phyloP scores from a whole-genome alignment of 768 basidiomycete species.

The Cystofilobasidium macerans region DNA sequence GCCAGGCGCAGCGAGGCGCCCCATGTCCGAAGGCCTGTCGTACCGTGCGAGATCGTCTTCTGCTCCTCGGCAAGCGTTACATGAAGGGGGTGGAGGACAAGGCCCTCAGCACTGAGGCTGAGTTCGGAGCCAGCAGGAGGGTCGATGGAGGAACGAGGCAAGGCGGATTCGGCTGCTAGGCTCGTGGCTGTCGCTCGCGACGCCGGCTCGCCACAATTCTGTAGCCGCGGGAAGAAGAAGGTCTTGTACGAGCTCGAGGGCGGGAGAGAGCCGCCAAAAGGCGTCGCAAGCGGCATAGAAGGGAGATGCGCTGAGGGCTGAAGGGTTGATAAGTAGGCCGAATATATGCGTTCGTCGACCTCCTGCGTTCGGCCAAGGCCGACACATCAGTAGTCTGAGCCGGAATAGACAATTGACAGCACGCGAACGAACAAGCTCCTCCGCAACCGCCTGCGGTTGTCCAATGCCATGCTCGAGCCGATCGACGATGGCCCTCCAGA shows the following conservation, averaged over 20 bases:
- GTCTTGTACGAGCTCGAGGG: constrained; percentile 24
- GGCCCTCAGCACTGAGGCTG: neutral
- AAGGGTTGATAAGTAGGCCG: constrained; percentile 5
- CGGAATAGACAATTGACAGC: no score
- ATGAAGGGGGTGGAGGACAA: neutral
- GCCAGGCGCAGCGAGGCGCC: constrained; percentile 20
- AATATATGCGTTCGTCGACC: constrained; percentile 17
- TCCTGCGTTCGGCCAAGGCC: neutral
- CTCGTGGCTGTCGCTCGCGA: no score
- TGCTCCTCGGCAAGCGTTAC: constrained; percentile 23
- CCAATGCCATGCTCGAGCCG: constrained; percentile 10
- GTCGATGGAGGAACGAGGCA: neutral
- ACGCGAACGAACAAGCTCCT: constrained; percentile 12
- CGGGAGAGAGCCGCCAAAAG: neutral
- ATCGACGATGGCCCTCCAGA: constrained; percentile 13
- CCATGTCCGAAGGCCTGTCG: constrained; percentile 24
- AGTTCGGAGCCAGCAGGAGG: neutral
- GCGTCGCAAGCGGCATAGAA: neutral
- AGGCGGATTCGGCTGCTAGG: no score
- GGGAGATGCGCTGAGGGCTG: neutral
- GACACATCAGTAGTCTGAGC: no score
- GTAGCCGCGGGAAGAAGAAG: constrained; percentile 22
- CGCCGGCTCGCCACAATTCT: no score
- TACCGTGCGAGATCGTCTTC: constrained; percentile 22
- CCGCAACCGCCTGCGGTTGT: constrained; percentile 4